Evolutionary conservation across 2,329 filamentous ascomycete genomes (phyloP), one percentile per base, ranked within the genome.

Genomic region (Graphilbum fragrans): DNA sequence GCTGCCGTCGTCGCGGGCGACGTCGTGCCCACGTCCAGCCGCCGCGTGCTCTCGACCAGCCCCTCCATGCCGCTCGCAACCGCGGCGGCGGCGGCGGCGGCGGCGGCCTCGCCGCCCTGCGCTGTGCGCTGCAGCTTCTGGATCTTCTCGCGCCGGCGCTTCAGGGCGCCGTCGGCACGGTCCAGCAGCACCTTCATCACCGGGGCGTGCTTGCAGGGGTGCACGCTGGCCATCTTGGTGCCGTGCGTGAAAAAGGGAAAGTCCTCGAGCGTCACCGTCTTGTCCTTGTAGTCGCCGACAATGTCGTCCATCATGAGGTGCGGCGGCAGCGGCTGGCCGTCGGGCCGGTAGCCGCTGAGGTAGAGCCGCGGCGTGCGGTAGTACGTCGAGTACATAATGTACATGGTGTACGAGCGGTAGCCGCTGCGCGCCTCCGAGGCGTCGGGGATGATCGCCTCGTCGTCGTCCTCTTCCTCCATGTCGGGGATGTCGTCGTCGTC

Each of bases 111-210:
- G 75, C 62, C 3, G 5, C 17, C 22, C 17, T 10, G 20, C 1
- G 19, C 27, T 7, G 12, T 7, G 23, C 23, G 23, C 7, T n/a
- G n/a, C n/a, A n/a, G n/a, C 16, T 73, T 67, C 55, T 75, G 79
- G 45, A 92, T 69, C 69, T 88, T 94, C 53, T 90, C 83, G 35
- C 86, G 74, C 19, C 90, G 80, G 41, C 94, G 74, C 60, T 94
- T 94, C 41, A 96, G 72, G 1, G 90, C 90, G 19, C 86, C 86
- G 57, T 98, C 90, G 37, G 92, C 92, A 29, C 92, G 86, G 61
- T 96, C 92, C 32, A 98, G 80, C 5, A 98, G 76, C 19, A 86
- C 86, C 66, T 96, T 98, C 92, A 98, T 98, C 52, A 98, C 92
- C 22, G 83, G 83, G 10, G 92, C 92, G 58, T 98, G 92, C 59